Conservation (phyloP, 768 basidiomycete species). For the Lactarius trivialis region DNA sequence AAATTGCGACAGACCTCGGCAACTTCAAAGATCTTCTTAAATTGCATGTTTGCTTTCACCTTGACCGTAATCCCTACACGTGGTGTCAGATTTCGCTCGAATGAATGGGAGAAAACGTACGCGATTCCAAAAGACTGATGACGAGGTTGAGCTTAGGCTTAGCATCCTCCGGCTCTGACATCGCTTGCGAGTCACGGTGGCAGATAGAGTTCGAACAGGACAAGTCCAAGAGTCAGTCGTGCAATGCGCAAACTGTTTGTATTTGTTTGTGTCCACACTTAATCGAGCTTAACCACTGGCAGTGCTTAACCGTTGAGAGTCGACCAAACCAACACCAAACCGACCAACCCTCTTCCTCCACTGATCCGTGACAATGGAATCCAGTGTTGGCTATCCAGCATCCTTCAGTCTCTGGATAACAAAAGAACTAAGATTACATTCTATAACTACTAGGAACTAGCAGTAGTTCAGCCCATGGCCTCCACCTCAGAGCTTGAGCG, state of each 20-base stretch:
- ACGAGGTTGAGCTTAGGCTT: constrained; percentile 22
- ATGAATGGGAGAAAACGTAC: constrained; percentile 3
- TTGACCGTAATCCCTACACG: constrained; percentile 16
- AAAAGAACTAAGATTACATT: not conserved
- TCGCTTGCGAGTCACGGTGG: not conserved
- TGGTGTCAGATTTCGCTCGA: not conserved
- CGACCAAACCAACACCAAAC: too few species aligned
- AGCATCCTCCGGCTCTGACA: constrained; percentile 18
- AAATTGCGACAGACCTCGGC: constrained; percentile 13
- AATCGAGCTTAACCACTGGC: too few species aligned
- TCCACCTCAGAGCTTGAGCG: not conserved
- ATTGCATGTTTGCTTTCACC: constrained; percentile 23
- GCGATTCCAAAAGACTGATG: constrained; percentile 15
- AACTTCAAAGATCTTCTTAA: constrained; percentile 22
- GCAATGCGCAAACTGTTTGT: not conserved
- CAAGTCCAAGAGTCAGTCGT: too few species aligned
- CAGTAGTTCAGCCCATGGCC: not conserved
- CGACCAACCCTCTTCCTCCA: too few species aligned
- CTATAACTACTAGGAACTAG: not conserved
- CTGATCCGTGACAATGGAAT: not conserved
- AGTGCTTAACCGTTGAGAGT: too few species aligned
- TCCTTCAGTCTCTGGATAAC: not conserved
- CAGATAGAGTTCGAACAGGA: not conserved
- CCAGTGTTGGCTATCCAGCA: too few species aligned
- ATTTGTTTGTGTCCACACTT: not conserved